Base-by-base conservation (phyloP, 371 early-diverging fungal genomes). In the Dinochytrium kinnereticum region DNA sequence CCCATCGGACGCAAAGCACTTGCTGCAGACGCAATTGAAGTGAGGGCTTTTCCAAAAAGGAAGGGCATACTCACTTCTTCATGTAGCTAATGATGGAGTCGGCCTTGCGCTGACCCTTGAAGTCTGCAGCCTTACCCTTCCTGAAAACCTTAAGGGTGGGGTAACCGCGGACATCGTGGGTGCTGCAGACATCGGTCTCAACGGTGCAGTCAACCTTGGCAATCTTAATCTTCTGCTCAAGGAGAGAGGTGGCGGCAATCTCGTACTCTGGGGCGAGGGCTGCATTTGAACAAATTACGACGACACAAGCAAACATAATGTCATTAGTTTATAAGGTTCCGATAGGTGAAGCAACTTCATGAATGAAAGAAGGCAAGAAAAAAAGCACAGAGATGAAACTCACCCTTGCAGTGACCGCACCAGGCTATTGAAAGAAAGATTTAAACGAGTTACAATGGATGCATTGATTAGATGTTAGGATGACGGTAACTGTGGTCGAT, bases 131-230 rank as follows among this genome's bases (percentile, higher is more conserved):
- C 13, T 78, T 77, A 73, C 94, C 95, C 21, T 91, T 83, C 74
- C 84, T 71, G 79, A 96, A 93, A 36, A 98, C 90, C 85, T 96
- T 96, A 69, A 98, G 84, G 30, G 98, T 96, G 33, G 98, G 98
- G 88, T 91, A 98, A 36, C 98, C 98, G 70, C 86, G 82, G 51
- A 98, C 86, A 34, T 88, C 91, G 69, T 91, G 86, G 69, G 92
- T 90, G 59, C 87, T 85, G 87, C 97, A 97, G 39, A 95, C 80
- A 5, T 90, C 89, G 40, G 87, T 85, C 76, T 97, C 92, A 33
- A 85, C 91, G 0, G 95, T 95, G 88, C 98, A 98, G 85, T 98
- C 98, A 38, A 98, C 96, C 87, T 97, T 95, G 81, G 94, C 97
- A 65, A 97, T 73, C 64, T 87, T 80, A 72, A 97, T 87, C 30